Base-by-base conservation (phyloP, 108 stramenopile species). In the Pseudonitzschia multiseries region DNA sequence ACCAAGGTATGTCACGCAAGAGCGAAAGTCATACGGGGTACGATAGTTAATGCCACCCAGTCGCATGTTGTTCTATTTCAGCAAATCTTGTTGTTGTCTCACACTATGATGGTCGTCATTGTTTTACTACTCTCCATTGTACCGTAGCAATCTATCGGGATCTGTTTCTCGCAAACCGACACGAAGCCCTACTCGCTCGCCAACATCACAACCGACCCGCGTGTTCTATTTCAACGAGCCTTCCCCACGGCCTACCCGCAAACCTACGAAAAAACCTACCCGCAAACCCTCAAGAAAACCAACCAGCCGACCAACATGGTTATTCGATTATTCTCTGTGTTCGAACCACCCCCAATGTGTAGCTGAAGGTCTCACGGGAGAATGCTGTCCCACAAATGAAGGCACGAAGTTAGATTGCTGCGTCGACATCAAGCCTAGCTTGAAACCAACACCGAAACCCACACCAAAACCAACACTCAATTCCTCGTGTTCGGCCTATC, bases 371-470 rank as follows among this genome's bases (percentile, higher is more conserved):
- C 26, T 56, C 17, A 56, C 40, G 8, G 77, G 80, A 15, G 44
- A 66, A 20, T 85, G 84, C 36, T 85, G 84, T 71, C 84, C 84
- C 5, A 79, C 84, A 1, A 12, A 50, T 15, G 64, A 72, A 24
- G 78, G 79, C 6, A 40, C 31, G 18, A 69, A 65, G 31, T 43
- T 85, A 33, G 81, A 67, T 57, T 85, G 84, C 42, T 85, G 84
- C 60, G 4, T 56, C n/a, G 65, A 56, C 27, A 22, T 53, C 5
- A 10, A 14, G 17, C 14, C 18, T 18, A 18, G 1, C 1, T 14
- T 42, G 6, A 57, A 1, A 42, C 42, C 42, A 9, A 42, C 42
- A 9, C 42, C 6, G 10, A 42, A 42, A 10, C 56, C 56, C n/a
- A n/a, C 10, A 57, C 0, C 24, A n/a, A 27, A 18, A 42, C 10